phyloP scores from a whole-genome alignment of 768 basidiomycete genomes.

The Hygrocybe punicea region DNA sequence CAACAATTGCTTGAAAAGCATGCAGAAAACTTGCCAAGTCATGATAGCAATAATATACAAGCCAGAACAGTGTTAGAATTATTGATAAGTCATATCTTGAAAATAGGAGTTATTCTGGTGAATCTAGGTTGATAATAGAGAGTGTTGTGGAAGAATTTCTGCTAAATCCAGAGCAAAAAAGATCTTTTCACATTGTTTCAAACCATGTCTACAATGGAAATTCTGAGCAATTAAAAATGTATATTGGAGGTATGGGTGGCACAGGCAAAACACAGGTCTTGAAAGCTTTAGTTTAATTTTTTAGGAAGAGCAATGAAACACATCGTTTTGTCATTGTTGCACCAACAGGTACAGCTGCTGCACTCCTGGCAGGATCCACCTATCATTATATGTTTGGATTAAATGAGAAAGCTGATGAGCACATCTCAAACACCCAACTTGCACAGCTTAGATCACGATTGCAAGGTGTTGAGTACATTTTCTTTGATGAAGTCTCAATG shows the following conservation, averaged over 20 bases:
- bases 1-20: conserved; percentile 7
- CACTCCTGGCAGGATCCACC: conserved; percentile 22
- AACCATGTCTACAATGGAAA: conserved; percentile 18
- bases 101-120: background rate
- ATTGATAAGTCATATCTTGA: conserved; percentile 21
- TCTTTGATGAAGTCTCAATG: conserved; percentile 38
- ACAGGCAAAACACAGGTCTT: conserved; percentile 35
- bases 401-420: background rate
- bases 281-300: conserved; percentile 22
- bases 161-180: conserved; percentile 22
- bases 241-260: conserved; percentile 34
- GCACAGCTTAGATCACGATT: conserved; percentile 8
- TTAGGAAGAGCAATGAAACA: conserved; percentile 22
- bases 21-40: background rate
- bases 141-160: conserved; percentile 14
- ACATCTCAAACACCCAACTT: background rate
- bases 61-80: conserved; percentile 14
- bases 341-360: conserved; percentile 27
- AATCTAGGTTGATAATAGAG: conserved; percentile 6
- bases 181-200: conserved; percentile 31
- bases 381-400: conserved; percentile 20
- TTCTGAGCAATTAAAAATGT: conserved; percentile 30
- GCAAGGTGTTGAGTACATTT: conserved; percentile 25
- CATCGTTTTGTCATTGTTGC: conserved; percentile 26
- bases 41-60: background rate